A percentile compares a stretch with the other conserved stretches of the same genome.
Evolutionary conservation across 2,329 filamentous ascomycete species (phyloP).

Genomic region (Claviceps fusiformis): DNA sequence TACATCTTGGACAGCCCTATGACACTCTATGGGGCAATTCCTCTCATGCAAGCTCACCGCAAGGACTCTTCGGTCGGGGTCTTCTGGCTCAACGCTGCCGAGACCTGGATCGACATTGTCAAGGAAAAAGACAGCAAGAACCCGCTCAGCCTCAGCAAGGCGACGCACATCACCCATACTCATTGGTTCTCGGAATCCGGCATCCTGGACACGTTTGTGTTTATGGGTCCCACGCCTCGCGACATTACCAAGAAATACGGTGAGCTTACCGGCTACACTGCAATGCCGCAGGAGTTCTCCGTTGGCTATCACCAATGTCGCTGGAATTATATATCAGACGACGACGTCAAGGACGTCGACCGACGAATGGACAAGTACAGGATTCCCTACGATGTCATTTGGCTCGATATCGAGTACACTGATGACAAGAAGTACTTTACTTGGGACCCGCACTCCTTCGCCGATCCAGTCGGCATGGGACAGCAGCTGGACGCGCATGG

Average conservation of each 20-base stretch:
- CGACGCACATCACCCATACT: slow-evolving; percentile 63
- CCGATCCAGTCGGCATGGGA: slow-evolving; percentile 74
- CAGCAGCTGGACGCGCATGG: slow-evolving; percentile 74
- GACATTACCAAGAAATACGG: slow-evolving; percentile 73
- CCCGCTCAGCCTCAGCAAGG: slow-evolving; percentile 59
- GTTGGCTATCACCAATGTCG: slow-evolving; percentile 94
- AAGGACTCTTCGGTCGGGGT: slow-evolving; percentile 89
- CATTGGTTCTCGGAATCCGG: slow-evolving; percentile 97
- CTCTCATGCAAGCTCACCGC: slow-evolving; percentile 93
- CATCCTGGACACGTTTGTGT: slow-evolving; percentile 82
- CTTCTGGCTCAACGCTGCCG: slow-evolving; percentile 94
- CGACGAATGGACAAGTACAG: slow-evolving; percentile 89
- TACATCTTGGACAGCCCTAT: slow-evolving; percentile 95
- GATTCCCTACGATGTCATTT: slow-evolving; percentile 97
- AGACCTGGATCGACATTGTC: slow-evolving; percentile 93
- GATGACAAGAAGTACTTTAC: slow-evolving; percentile 98
- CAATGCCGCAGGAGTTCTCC: slow-evolving; percentile 82
- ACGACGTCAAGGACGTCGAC: slow-evolving; percentile 94
- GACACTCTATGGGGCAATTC: slow-evolving; percentile 95
- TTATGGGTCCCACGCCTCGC: slow-evolving; percentile 75
- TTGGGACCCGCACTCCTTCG: slow-evolving; percentile 83
- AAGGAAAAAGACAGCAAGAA: slow-evolving; percentile 65
- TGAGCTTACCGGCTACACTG: slow-evolving; percentile 81
- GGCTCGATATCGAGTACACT: slow-evolving; percentile 96
- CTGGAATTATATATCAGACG: slow-evolving; percentile 97